Evolutionary conservation across 2,329 filamentous ascomycete genomes (phyloP).

Genomic region (Epicoccum nigrum): DNA sequence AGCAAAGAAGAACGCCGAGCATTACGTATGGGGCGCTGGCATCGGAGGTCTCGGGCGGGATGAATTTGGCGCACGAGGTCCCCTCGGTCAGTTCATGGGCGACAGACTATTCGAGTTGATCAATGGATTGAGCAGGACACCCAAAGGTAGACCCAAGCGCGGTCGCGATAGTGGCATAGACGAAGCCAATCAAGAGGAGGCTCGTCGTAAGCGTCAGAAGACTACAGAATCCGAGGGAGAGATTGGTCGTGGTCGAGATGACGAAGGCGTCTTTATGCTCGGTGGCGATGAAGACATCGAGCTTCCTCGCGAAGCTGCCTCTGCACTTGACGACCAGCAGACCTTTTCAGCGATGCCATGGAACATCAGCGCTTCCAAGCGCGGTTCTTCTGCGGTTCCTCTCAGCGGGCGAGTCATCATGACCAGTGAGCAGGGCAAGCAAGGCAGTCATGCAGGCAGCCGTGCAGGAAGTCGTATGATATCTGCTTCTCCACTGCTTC

Average conservation of each 20-base stretch:
- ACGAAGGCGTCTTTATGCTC: constrained; percentile 37
- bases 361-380: constrained; percentile 65
- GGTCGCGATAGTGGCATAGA: constrained; percentile 44
- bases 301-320: constrained; percentile 70
- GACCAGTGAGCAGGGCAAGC: constrained; percentile 44
- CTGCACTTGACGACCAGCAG: constrained; percentile 71
- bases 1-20: constrained; percentile 67
- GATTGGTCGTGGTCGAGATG: constrained; percentile 45
- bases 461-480: constrained; percentile 56
- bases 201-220: constrained; percentile 43
- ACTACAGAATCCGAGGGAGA: constrained; percentile 40
- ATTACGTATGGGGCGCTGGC: constrained; percentile 65
- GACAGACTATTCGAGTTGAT: constrained; percentile 59
- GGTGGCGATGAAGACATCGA: constrained; percentile 63
- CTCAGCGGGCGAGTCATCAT: constrained; percentile 52
- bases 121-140: constrained; percentile 46
- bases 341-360: constrained; percentile 71
- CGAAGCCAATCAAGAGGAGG: constrained; percentile 40
- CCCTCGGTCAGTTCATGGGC: constrained; percentile 66
- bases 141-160: constrained; percentile 37
- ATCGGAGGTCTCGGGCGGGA: constrained; percentile 60
- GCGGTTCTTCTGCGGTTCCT: constrained; percentile 55
- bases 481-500: constrained; percentile 66
- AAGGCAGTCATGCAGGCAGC: constrained; percentile 37
- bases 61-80: constrained; percentile 38